Conservation (phyloP, 345 rosid genomes). For the Aquilaria malaccensis region DNA sequence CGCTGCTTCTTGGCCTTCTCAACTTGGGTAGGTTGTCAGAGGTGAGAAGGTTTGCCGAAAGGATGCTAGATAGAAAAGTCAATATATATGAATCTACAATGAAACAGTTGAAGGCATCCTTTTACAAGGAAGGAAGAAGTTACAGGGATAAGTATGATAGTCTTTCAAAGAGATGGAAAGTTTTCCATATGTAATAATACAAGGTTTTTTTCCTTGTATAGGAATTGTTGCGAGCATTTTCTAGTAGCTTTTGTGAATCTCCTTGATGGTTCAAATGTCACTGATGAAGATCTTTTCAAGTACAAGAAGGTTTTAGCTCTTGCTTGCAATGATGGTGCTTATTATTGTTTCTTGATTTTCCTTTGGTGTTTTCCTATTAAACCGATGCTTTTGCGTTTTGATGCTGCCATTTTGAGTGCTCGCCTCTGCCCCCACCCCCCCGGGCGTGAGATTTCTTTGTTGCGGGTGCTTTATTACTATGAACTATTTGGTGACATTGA, state of each 20-base stretch:
- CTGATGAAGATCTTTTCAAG: too few relatives aligned
- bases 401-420: too few relatives aligned
- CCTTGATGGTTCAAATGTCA: too few relatives aligned
- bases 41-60: slow-evolving; percentile 34
- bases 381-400: too few relatives aligned
- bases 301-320: not conserved
- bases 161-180: slow-evolving; percentile 39
- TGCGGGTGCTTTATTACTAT: too few relatives aligned
- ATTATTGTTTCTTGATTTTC: too few relatives aligned
- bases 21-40: slow-evolving; percentile 40
- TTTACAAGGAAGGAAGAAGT: slow-evolving; percentile 28
- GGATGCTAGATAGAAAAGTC: slow-evolving; percentile 41
- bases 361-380: too few relatives aligned
- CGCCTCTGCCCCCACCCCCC: too few relatives aligned
- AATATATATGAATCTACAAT: slow-evolving; percentile 34
- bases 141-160: slow-evolving; percentile 38
- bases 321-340: too few relatives aligned
- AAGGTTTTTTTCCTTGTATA: slow-evolving; percentile 6
- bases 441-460: too few relatives aligned
- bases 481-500: too few relatives aligned
- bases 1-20: slow-evolving; percentile 38
- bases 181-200: slow-evolving; percentile 12
- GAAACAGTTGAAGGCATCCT: slow-evolving; percentile 36
- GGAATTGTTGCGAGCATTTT: not conserved
- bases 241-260: too few relatives aligned